These are phyloP conservation scores for Monascus purpureus DNA, from an alignment of 495 filamentous ascomycete species.

Conservation along the genomic window DNA sequence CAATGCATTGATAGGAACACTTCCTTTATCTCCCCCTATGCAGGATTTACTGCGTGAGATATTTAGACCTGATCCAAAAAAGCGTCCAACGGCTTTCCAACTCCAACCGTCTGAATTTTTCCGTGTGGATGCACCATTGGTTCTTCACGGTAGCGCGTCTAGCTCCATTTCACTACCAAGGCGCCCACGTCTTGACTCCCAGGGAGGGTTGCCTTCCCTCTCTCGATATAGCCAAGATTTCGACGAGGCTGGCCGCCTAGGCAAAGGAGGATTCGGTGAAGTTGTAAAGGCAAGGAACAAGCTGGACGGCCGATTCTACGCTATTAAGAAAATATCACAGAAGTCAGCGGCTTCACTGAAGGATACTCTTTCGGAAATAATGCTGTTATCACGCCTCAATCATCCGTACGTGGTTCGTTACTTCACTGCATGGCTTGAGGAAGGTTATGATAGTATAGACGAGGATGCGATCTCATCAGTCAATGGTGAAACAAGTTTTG, in stretches of 20 bases:
- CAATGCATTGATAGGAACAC: constrained; percentile 41
- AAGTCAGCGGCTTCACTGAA: constrained; percentile 65
- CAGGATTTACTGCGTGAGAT: constrained; percentile 68
- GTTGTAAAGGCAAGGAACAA: constrained; percentile 95
- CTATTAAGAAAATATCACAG: constrained; percentile 89
- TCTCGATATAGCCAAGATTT: constrained; percentile 82
- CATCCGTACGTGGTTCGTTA: constrained; percentile 95
- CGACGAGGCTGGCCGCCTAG: constrained; percentile 72
- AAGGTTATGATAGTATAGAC: constrained; percentile 42
- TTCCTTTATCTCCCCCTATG: constrained; percentile 60
- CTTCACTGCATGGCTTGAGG: constrained; percentile 88
- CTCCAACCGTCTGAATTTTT: constrained; percentile 80
- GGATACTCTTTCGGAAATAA: constrained; percentile 82
- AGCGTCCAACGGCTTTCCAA: constrained; percentile 79
- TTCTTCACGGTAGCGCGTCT: constrained; percentile 20
- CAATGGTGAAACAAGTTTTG: constrained; percentile 30
- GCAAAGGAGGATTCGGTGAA: constrained; percentile 90
- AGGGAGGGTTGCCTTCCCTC: constrained; percentile 22
- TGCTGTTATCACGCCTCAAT: constrained; percentile 78
- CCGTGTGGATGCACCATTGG: constrained; percentile 39
- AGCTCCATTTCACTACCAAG: constrained; percentile 26
- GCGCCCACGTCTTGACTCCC: constrained; percentile 34
- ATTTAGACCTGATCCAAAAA: constrained; percentile 70
- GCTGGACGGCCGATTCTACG: constrained; percentile 84
- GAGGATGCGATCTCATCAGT: constrained; percentile 45